Evolutionary conservation across 169 alveolate species (phyloP).

Genomic region (Plasmodium gonderi): DNA sequence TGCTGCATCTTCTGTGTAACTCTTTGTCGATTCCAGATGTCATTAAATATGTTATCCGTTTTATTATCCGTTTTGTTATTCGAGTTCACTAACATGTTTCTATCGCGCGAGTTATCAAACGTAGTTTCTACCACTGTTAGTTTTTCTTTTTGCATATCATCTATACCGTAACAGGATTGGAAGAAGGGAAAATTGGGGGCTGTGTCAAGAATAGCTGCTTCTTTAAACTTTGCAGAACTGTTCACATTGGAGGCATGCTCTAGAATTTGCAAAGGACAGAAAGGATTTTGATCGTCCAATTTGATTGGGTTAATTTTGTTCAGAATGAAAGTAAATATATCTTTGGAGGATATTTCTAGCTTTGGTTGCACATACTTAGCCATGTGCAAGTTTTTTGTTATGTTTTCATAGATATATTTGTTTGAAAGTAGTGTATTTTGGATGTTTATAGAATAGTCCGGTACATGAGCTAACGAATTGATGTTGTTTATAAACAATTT

Average conservation of each 20-base stretch:
- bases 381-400: slow-evolving; percentile 7
- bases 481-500: slow-evolving; percentile 43
- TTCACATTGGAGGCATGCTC: background rate
- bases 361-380: slow-evolving; percentile 15
- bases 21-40: background rate
- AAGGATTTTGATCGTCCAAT: background rate
- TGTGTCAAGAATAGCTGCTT: background rate
- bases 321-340: slow-evolving; percentile 16
- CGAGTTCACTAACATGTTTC: background rate
- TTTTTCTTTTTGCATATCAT: background rate
- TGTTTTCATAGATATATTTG: slow-evolving; percentile 34
- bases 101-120: background rate
- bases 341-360: background rate
- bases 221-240: background rate
- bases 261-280: background rate
- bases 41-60: background rate
- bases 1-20: background rate
- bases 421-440: slow-evolving; percentile 40
- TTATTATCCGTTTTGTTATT: background rate
- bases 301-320: slow-evolving; percentile 4
- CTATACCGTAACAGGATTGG: background rate
- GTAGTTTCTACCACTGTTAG: background rate
- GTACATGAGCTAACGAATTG: slow-evolving; percentile 19
- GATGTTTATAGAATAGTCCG: slow-evolving; percentile 38
- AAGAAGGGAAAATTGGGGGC: slow-evolving; percentile 14